Conservation (phyloP, 192 early-diverging fungal genomes). For the Umbelopsis sp. region DNA sequence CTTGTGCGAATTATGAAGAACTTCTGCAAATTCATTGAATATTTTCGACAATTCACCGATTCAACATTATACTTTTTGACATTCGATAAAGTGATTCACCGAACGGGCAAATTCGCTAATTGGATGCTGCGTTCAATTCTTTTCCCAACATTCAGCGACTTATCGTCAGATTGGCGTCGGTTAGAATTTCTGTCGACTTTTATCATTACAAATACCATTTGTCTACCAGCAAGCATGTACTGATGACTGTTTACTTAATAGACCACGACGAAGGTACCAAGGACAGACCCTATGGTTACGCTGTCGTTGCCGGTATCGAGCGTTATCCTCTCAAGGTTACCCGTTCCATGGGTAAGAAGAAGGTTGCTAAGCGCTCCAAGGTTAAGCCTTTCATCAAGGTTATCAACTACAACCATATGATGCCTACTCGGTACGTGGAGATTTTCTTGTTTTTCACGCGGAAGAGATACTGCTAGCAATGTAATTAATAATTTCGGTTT, state of each 20-base stretch:
- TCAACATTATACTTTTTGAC: not conserved
- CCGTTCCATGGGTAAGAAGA: conserved; percentile 92
- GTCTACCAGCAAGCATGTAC: no score
- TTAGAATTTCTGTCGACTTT: no score
- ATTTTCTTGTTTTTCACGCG: not conserved
- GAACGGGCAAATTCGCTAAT: no score
- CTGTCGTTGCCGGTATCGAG: conserved; percentile 97
- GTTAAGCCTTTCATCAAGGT: conserved; percentile 99
- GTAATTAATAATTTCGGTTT: not conserved
- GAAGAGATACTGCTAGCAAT: not conserved
- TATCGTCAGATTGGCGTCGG: no score
- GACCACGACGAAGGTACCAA: conserved; percentile 96
- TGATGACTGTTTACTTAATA: conserved; percentile 27
- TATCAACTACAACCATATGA: conserved; percentile 99
- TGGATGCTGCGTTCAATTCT: no score
- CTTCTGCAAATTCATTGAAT: not conserved
- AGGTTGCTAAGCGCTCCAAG: conserved; percentile 93
- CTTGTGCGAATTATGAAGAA: not conserved
- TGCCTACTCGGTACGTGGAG: conserved; percentile 91
- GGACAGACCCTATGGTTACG: conserved; percentile 96
- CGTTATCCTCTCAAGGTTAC: conserved; percentile 98
- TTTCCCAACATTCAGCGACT: no score
- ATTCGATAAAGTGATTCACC: no score
- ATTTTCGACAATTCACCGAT: not conserved
- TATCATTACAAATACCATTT: no score